Evolutionary conservation across 129 eudicot genomes (phyloP).

Genomic region (Tagetes erecta): DNA sequence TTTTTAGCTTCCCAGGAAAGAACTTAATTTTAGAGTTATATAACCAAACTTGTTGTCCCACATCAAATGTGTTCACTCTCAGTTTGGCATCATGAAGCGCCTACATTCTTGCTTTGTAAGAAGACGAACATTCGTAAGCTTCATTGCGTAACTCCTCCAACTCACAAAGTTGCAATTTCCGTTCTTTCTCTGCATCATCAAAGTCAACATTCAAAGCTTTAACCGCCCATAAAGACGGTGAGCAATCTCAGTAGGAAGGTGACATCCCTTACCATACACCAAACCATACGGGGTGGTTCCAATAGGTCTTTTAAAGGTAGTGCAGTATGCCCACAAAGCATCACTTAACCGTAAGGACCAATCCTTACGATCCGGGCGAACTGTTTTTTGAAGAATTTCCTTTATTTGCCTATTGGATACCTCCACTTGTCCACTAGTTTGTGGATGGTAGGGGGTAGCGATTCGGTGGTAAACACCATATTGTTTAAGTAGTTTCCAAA

Average conservation of each 20-base stretch:
- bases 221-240: neutral
- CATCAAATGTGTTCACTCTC: neutral
- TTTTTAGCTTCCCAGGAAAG: neutral
- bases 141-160: neutral
- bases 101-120: no score
- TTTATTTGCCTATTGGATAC: no score
- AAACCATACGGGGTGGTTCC: no score
- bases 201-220: neutral
- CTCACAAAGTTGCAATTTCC: neutral
- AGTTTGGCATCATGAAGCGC: no score
- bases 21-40: neutral
- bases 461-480: neutral
- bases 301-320: no score
- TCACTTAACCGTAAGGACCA: neutral
- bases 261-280: no score
- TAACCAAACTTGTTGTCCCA: neutral
- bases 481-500: neutral
- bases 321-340: neutral
- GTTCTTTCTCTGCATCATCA: neutral
- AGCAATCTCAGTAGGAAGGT: no score
- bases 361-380: neutral
- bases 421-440: neutral
- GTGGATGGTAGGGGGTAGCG: no score
- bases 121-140: neutral
- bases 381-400: no score